phyloP scores from a whole-genome alignment of 2,329 filamentous ascomycete species.

The Aspergillus japonicus region DNA sequence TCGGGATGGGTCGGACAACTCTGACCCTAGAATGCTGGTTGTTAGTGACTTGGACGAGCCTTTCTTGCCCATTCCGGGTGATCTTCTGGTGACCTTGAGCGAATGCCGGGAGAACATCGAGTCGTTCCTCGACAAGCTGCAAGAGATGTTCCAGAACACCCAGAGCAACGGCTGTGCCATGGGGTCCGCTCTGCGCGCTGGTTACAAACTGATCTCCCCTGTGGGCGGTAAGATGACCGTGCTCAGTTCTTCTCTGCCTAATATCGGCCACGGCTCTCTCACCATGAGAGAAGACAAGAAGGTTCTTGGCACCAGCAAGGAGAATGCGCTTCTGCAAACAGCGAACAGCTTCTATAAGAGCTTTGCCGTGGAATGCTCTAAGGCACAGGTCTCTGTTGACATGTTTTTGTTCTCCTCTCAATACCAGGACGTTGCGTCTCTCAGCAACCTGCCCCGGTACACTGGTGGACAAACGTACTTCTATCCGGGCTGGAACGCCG shows the following conservation, averaged over 20 bases:
- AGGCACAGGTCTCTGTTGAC: slow-evolving; percentile 96
- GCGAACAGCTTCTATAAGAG: slow-evolving; percentile 98
- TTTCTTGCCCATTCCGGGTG: slow-evolving; percentile 89
- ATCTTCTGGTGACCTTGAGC: slow-evolving; percentile 82
- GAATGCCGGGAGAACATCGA: slow-evolving; percentile 91
- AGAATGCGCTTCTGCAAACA: slow-evolving; percentile 82
- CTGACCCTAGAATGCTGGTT: slow-evolving; percentile 86
- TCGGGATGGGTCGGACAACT: slow-evolving; percentile 79
- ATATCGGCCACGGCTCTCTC: slow-evolving; percentile 82
- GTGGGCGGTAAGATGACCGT: slow-evolving; percentile 95
- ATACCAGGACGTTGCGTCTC: slow-evolving; percentile 94
- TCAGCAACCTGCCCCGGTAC: slow-evolving; percentile 93
- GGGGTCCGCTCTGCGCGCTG: slow-evolving; percentile 87
- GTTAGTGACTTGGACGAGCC: slow-evolving; percentile 95
- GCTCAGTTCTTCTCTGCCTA: slow-evolving; percentile 84
- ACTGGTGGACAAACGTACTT: slow-evolving; percentile 98
- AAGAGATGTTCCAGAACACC: slow-evolving; percentile 95
- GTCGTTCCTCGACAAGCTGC: slow-evolving; percentile 83
- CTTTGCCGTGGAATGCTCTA: slow-evolving; percentile 97
- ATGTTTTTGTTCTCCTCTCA: slow-evolving; percentile 97
- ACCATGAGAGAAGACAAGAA: slow-evolving; percentile 97
- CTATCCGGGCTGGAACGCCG: slow-evolving; percentile 97
- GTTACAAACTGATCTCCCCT: slow-evolving; percentile 91
- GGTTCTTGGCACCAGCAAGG: slow-evolving; percentile 87
- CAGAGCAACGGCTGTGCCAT: slow-evolving; percentile 88